Conservation (phyloP, 2,329 filamentous ascomycete genomes). For the Chaetothyriales sp. region DNA sequence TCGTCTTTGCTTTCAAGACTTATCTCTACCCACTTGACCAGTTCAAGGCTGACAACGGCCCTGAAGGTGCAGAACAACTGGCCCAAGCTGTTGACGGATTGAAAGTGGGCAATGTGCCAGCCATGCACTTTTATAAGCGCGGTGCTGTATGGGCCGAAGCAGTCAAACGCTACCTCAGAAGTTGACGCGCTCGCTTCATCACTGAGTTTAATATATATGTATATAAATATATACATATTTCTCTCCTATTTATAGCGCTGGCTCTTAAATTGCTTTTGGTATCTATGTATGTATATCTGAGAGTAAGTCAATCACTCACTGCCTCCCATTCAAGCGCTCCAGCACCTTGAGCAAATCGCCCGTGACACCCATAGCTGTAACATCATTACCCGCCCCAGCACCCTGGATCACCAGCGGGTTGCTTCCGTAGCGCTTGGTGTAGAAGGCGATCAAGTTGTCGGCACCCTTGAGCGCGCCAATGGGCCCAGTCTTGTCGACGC, state of each 20-base stretch:
- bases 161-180: constrained; percentile 36
- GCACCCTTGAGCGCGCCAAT: constrained; percentile 93
- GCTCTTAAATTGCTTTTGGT: neutral
- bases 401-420: constrained; percentile 92
- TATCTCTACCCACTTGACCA: constrained; percentile 42
- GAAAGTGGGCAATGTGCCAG: constrained; percentile 40
- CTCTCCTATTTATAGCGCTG: neutral
- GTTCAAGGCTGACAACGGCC: constrained; percentile 42
- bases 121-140: constrained; percentile 45
- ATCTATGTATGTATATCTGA: neutral
- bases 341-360: constrained; percentile 82
- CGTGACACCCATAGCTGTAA: constrained; percentile 97
- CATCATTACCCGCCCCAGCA: constrained; percentile 81
- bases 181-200: neutral
- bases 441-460: constrained; percentile 98
- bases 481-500: constrained; percentile 72
- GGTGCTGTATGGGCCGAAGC: constrained; percentile 41
- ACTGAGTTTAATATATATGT: too few species aligned
- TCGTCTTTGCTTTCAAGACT: constrained; percentile 49
- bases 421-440: constrained; percentile 82
- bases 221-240: too few species aligned
- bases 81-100: constrained; percentile 46
- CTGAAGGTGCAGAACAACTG: constrained; percentile 27
- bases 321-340: constrained; percentile 41
- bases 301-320: neutral